Evolutionary conservation across 345 rosid species (phyloP), one percentile per base, ranked within the genome.

Genomic region (Cardamine occulta): DNA sequence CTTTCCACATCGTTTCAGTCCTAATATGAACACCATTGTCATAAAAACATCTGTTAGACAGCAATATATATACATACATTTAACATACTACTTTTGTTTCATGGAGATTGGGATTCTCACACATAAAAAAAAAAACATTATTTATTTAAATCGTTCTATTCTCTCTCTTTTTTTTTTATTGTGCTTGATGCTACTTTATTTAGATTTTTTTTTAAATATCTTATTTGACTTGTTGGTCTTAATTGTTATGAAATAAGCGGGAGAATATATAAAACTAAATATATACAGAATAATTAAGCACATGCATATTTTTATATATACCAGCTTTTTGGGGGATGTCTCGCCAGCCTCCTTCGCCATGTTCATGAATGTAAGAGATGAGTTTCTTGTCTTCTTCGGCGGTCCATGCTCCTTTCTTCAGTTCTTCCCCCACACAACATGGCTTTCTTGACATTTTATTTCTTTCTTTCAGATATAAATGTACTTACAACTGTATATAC

Each of bases 1-100:
- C 80, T 83, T 83, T 61, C 86, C 86, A 68, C 86, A 80, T 63
- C 86, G 64, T 55, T 80, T 76, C 14, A 83, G 75, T 40, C 84
- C 86, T 83, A 64, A 29, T 29, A 29, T 29, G 5, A 8, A 26
- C 47, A 68, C 56, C 29, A 61, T 68, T 53, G 21, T 6, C 68
- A 60, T 12, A 39, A 52, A 24, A 26, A 44, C 58, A 61, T n/a
- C 31, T 21, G 13, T 61, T 75, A 32, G 11, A 44, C 19, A 37
- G 42, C 7, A 34, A 31, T 9, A 58, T 1, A 15, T 44, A 51
- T 5, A 29, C 1, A 15, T 44, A 51, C 2, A n/a, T n/a, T n/a
- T n/a, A n/a, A n/a, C n/a, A n/a, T n/a, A 29, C 14, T 52, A 2
- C 5, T 52, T 11, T 23, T 35, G 4, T 6, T 53, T 12, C 32